These are phyloP conservation scores for Ophiognomonia clavigignenti-juglandacearum DNA, from an alignment of 2,329 filamentous ascomycete genomes.

Conservation along the genomic window DNA sequence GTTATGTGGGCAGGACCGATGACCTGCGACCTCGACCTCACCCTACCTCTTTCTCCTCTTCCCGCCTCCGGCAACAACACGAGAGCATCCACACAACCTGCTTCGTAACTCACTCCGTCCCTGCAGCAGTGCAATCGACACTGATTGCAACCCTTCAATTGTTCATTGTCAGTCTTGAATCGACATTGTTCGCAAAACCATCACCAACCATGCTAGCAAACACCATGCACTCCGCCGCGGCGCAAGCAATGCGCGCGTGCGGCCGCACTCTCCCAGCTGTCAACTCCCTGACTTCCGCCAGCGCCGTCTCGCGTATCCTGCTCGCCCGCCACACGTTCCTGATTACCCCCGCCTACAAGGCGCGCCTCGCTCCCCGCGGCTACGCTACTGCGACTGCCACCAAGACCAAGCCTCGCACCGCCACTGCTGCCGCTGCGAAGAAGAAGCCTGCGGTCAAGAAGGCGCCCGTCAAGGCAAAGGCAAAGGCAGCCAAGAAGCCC, in stretches of 20 bases:
- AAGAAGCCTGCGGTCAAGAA: slow-evolving; percentile 21
- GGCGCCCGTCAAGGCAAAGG: slow-evolving; percentile 2
- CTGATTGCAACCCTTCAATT: too few relatives aligned
- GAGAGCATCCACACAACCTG: neutral
- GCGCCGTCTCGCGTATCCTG: slow-evolving; percentile 9
- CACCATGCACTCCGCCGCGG: slow-evolving; percentile 6
- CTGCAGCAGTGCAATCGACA: neutral
- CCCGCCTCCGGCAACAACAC: too few relatives aligned
- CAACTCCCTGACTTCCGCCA: slow-evolving; percentile 1
- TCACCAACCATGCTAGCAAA: slow-evolving; percentile 7
- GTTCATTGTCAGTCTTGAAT: too few relatives aligned
- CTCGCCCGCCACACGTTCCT: slow-evolving; percentile 10
- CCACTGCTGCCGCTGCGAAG: slow-evolving; percentile 15
- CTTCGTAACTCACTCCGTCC: neutral
- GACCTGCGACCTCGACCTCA: neutral
- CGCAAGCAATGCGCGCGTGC: slow-evolving; percentile 11
- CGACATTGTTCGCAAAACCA: too few relatives aligned
- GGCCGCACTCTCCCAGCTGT: slow-evolving; percentile 1
- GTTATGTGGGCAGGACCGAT: neutral
- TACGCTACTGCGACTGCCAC: slow-evolving; percentile 17
- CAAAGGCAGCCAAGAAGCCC: slow-evolving; percentile 15
- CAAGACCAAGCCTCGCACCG: slow-evolving; percentile 21
- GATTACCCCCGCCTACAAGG: slow-evolving; percentile 12
- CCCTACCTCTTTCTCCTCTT: neutral
- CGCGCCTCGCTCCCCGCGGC: slow-evolving; percentile 13